These are phyloP conservation scores for Suhomyces ambrosiae DNA, from an alignment of 1,139 yeast genomes.

Conservation along the genomic window DNA sequence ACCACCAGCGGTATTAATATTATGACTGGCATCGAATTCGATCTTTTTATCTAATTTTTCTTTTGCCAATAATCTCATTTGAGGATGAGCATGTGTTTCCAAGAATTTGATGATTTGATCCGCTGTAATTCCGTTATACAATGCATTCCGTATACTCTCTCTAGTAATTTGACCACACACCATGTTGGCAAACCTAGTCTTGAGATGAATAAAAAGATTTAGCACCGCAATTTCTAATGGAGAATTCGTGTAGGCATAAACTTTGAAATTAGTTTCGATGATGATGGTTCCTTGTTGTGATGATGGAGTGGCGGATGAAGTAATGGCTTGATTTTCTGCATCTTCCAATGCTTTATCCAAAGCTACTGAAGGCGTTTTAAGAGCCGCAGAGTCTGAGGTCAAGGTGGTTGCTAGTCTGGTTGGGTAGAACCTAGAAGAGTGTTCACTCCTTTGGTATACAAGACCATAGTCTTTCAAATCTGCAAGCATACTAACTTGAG, in stretches of 20 bases:
- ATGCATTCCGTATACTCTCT: slow-evolving; percentile 84
- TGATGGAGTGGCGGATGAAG: slow-evolving; percentile 16
- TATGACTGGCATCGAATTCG: slow-evolving; percentile 63
- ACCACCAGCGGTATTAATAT: slow-evolving; percentile 52
- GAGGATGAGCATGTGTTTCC: slow-evolving; percentile 93
- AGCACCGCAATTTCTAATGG: slow-evolving; percentile 94
- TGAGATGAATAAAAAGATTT: slow-evolving; percentile 81
- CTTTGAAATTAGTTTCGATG: slow-evolving; percentile 88
- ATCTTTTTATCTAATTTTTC: slow-evolving; percentile 65
- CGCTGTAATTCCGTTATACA: slow-evolving; percentile 88
- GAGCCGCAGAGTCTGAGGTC: slow-evolving; percentile 77
- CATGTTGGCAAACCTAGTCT: slow-evolving; percentile 85
- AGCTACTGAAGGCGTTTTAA: slow-evolving; percentile 70
- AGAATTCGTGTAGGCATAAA: slow-evolving; percentile 92
- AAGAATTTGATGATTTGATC: slow-evolving; percentile 89
- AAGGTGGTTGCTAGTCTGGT: slow-evolving; percentile 88
- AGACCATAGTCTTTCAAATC: slow-evolving; percentile 92
- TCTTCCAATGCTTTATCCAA: slow-evolving; percentile 60
- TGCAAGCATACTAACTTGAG: slow-evolving; percentile 84
- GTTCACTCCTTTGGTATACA: slow-evolving; percentile 72
- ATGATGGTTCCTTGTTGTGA: slow-evolving; percentile 67
- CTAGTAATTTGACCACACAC: slow-evolving; percentile 92
- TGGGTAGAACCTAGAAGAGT: slow-evolving; percentile 75
- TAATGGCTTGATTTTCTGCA: slow-evolving; percentile 25
- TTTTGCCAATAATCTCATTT: slow-evolving; percentile 75